These are phyloP conservation scores for Nemophila menziesii DNA, from an alignment of 257 asterid genomes.

Conservation along the genomic window DNA sequence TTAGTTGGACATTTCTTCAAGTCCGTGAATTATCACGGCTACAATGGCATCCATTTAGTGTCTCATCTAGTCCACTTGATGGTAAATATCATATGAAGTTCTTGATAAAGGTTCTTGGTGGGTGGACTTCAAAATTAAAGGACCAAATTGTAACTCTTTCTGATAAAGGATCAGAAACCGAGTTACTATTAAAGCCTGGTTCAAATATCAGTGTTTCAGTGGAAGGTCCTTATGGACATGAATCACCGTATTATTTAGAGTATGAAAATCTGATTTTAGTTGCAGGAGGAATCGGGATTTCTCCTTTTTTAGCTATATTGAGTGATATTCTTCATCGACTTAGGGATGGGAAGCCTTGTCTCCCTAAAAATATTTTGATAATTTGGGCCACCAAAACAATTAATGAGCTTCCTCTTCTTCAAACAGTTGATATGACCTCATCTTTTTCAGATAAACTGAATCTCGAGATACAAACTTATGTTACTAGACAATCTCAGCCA, in stretches of 20 bases:
- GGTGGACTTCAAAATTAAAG: slow-evolving; percentile 44
- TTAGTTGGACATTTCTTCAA: slow-evolving; percentile 57
- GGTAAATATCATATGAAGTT: slow-evolving; percentile 42
- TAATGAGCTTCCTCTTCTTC: slow-evolving; percentile 72
- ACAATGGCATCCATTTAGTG: slow-evolving; percentile 73
- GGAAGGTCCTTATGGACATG: slow-evolving; percentile 94
- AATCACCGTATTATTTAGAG: slow-evolving; percentile 65
- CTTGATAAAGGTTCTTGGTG: slow-evolving; percentile 53
- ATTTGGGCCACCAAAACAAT: slow-evolving; percentile 71
- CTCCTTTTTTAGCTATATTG: slow-evolving; percentile 74
- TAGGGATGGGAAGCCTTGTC: slow-evolving; percentile 43
- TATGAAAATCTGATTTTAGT: slow-evolving; percentile 70
- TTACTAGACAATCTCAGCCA: slow-evolving; percentile 74
- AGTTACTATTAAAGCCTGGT: slow-evolving; percentile 16
- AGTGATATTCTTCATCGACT: slow-evolving; percentile 66
- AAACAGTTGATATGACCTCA: slow-evolving; percentile 50
- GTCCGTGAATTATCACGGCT: slow-evolving; percentile 53
- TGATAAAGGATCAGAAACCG: slow-evolving; percentile 5
- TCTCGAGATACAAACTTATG: slow-evolving; percentile 66
- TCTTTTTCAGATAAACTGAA: slow-evolving; percentile 36
- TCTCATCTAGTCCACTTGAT: slow-evolving; percentile 60
- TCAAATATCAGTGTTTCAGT: slow-evolving; percentile 43
- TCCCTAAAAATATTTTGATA: slow-evolving; percentile 47
- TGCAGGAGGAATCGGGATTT: slow-evolving; percentile 89
- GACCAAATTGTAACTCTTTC: slow-evolving; percentile 15